A percentile compares a stretch with the other conserved stretches of the same genome.
phyloP scores from a whole-genome alignment of 148 eudicot species.

The Persicaria maculosa region DNA sequence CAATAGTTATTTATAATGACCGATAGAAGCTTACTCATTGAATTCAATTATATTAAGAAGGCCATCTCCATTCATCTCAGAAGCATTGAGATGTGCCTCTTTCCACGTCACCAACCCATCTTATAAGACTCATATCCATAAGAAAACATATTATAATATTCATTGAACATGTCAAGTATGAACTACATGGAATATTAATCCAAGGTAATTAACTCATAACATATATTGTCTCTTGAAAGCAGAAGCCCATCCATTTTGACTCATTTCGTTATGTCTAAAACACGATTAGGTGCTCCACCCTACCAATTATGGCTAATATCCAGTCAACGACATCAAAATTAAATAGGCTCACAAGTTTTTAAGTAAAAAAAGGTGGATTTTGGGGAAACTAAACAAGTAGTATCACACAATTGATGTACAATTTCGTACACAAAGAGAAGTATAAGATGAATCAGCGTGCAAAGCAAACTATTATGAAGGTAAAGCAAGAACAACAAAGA shows the following conservation, averaged over 20 bases:
- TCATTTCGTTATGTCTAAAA: neutral
- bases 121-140: constrained; percentile 82
- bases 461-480: neutral
- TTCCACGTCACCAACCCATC: constrained; percentile 99
- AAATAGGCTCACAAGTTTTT: neutral
- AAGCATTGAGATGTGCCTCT: constrained; percentile 95
- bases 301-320: neutral
- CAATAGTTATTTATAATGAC: neutral
- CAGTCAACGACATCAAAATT: neutral
- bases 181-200: neutral
- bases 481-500: neutral
- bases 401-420: neutral
- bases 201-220: neutral
- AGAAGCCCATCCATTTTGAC: neutral
- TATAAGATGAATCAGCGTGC: neutral
- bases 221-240: neutral
- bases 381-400: neutral
- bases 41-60: constrained; percentile 79
- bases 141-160: neutral
- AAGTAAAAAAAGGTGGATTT: neutral
- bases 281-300: neutral
- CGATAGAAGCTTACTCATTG: constrained; percentile 67
- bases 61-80: constrained; percentile 82
- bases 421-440: neutral
- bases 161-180: neutral